Percentiles rank a stretch among this genome's conserved stretches.
Evolutionary conservation across 371 early-diverging fungal genomes (phyloP).

Genomic region (Sporodiniella umbellata): DNA sequence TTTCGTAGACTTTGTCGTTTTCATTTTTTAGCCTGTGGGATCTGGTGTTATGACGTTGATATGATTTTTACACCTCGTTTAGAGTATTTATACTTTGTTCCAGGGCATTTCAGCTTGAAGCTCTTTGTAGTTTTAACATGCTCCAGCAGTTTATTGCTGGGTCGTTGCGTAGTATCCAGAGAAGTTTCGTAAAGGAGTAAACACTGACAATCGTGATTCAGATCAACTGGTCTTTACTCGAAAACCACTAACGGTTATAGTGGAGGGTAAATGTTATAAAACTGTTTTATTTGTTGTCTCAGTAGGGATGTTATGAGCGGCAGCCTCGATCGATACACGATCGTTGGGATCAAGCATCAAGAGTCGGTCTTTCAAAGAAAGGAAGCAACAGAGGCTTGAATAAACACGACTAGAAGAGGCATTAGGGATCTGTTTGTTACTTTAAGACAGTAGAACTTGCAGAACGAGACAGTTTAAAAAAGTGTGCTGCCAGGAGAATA

Average conservation of each 20-base stretch:
- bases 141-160: constrained; percentile 1
- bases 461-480: too few species aligned
- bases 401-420: too few species aligned
- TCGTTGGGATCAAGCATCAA: too few species aligned
- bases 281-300: constrained; percentile 2
- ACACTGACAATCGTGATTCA: neutral
- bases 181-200: constrained; percentile 1
- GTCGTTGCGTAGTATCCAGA: constrained; percentile 3
- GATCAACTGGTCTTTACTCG: constrained; percentile 1
- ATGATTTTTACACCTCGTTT: constrained; percentile 1
- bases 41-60: neutral
- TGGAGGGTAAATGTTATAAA: neutral
- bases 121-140: constrained; percentile 1
- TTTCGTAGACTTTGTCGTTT: constrained; percentile 1
- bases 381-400: too few species aligned
- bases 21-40: neutral
- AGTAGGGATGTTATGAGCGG: constrained; percentile 1
- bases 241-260: constrained; percentile 3
- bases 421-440: too few species aligned
- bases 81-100: constrained; percentile 1
- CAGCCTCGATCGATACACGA: too few species aligned
- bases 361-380: too few species aligned
- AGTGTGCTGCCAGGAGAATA: too few species aligned
- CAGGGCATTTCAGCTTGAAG: neutral
- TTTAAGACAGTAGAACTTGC: too few species aligned